phyloP scores from a whole-genome alignment of 2,329 filamentous ascomycete species.

The Fusarium anguioides region DNA sequence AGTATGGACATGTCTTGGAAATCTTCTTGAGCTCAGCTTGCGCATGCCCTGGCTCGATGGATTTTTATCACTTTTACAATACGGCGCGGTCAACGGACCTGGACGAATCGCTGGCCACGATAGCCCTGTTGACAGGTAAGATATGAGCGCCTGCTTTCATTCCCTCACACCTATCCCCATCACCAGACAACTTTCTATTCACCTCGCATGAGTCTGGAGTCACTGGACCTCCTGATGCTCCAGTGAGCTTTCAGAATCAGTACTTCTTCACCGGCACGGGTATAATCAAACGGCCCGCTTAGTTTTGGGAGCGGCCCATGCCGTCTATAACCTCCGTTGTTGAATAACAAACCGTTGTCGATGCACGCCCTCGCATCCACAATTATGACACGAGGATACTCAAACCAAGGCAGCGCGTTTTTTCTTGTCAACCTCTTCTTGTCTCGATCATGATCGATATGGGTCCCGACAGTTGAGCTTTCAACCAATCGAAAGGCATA shows the following conservation, averaged over 20 bases:
- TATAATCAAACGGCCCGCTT: conserved; percentile 35
- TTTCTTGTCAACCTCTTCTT: conserved; percentile 16
- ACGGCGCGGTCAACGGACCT: conserved; percentile 77
- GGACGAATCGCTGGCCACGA: conserved; percentile 79
- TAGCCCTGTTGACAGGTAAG: conserved; percentile 91
- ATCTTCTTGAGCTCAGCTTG: conserved; percentile 76
- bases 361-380: conserved; percentile 28
- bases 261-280: conserved; percentile 27
- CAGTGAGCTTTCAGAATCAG: conserved; percentile 51
- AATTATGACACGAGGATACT: conserved; percentile 8
- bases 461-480: conserved; percentile 22
- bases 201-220: conserved; percentile 58
- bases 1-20: conserved; percentile 78
- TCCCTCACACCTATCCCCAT: conserved; percentile 32
- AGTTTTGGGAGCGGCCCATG: conserved; percentile 33
- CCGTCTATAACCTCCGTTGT: conserved; percentile 17
- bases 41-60: conserved; percentile 94
- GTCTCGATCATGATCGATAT: conserved; percentile 34
- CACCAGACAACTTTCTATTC: conserved; percentile 45
- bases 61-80: conserved; percentile 78
- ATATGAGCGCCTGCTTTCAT: conserved; percentile 49
- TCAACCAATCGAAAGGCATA: conserved; percentile 56
- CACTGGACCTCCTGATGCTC: conserved; percentile 57
- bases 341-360: conserved; percentile 10
- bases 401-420: conserved; percentile 8